Evolutionary conservation across 1,284 basidiomycete genomes (phyloP).

Genomic region (Trichosporon faecale): DNA sequence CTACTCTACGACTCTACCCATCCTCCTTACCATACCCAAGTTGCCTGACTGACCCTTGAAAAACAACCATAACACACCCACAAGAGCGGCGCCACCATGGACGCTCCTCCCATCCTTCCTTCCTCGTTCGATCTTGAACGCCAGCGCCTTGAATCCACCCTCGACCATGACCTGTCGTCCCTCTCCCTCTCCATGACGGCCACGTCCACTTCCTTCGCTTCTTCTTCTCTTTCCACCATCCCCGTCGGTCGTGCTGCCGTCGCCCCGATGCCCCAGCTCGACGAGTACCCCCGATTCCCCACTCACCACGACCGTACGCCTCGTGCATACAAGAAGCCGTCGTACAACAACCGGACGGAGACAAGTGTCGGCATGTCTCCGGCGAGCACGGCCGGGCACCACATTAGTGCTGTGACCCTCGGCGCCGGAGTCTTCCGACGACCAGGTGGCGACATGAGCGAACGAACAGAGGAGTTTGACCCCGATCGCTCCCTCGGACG

Average conservation of each 20-base stretch:
- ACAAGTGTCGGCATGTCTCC: constrained; percentile 47
- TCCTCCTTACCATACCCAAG: not conserved
- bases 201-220: constrained; percentile 22
- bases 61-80: not conserved
- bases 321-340: constrained; percentile 12
- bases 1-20: not conserved
- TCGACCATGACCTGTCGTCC: constrained; percentile 48
- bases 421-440: constrained; percentile 67
- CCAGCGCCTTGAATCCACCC: constrained; percentile 44
- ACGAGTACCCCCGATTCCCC: constrained; percentile 15
- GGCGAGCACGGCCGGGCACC: constrained; percentile 75
- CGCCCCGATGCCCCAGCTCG: constrained; percentile 1
- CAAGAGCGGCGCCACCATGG: constrained; percentile 26
- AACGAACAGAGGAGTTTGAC: constrained; percentile 63
- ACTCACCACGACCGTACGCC: constrained; percentile 17
- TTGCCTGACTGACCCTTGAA: not conserved
- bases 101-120: constrained; percentile 40
- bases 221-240: constrained; percentile 27
- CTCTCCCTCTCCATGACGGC: constrained; percentile 33
- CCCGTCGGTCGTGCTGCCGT: constrained; percentile 26
- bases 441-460: constrained; percentile 57
- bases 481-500: constrained; percentile 75
- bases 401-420: constrained; percentile 79
- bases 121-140: constrained; percentile 46
- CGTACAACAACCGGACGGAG: constrained; percentile 9